Evolutionary conservation across 371 early-diverging fungal species (phyloP), one percentile per base, ranked within the genome.

Genomic region (Lichtheimia ornata): DNA sequence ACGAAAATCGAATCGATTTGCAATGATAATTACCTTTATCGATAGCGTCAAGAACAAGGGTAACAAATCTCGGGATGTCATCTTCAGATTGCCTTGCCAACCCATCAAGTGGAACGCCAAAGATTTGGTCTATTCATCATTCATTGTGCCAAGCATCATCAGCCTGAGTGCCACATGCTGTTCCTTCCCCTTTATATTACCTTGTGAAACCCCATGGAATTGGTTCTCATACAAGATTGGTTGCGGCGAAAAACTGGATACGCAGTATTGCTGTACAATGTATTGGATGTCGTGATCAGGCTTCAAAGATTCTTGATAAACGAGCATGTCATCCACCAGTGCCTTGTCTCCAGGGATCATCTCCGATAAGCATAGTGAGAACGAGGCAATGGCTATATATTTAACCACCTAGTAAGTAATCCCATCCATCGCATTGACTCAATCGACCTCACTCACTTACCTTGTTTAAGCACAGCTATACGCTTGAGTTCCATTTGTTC

Each of bases 281-380:
- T 81, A 89, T 56, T 88, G 88, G 45, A 91, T 85, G 62, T 91
- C 92, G 52, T 88, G 85, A 44, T 85, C 80, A 11, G 92, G 89
- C 63, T 87, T 86, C 20, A 91, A 65, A 7, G 89, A 87, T 66
- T 91, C 90, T 64, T 87, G 87, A 73, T 84, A 87, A 11, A 87
- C 81, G 53, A 86, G 71, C 67, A 89, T 72, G 41, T 88, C 81
- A 49, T 90, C 91, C 41, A 86, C 77, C 12, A 84, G 81, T 0
- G 82, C 69, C 61, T 87, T 82, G 22, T 83, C 78, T 25, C 82
- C 80, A 15, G 84, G 83, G 35, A 89, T 69, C 1, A 79, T 73
- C 42, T 73, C 73, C 28, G 84, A 84, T 50, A 84, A 69, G 59
- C 85, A 80, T n/a, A 79, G 76, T 12, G 84, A 82, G 50, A 84